Evolutionary conservation across 2,329 filamentous ascomycete species (phyloP).

Genomic region (Aspergillus floridensis): DNA sequence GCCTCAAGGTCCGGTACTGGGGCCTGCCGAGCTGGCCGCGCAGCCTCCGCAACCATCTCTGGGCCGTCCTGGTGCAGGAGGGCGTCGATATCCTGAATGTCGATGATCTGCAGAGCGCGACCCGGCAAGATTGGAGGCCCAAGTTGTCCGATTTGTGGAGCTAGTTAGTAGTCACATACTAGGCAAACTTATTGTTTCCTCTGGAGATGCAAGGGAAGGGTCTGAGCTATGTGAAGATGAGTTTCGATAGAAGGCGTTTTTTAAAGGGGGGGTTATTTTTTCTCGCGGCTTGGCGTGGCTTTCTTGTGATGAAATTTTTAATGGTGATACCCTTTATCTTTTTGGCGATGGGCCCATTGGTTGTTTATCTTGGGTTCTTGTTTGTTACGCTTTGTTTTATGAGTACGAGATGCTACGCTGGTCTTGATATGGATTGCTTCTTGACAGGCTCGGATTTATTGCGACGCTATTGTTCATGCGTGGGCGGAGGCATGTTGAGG

Average conservation of each 20-base stretch:
- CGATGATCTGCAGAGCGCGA: conserved; percentile 54
- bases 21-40: conserved; percentile 55
- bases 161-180: conserved; percentile 2
- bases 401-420: too few relatives aligned
- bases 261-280: too few relatives aligned
- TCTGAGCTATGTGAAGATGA: too few relatives aligned
- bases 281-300: too few relatives aligned
- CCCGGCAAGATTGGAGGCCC: conserved; percentile 48
- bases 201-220: too few relatives aligned
- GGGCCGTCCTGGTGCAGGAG: conserved; percentile 53
- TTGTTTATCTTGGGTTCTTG: not conserved
- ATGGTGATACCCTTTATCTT: not conserved
- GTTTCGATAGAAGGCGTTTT: too few relatives aligned
- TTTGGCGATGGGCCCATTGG: not conserved
- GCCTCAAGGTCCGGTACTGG: conserved; percentile 59
- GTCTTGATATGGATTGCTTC: too few relatives aligned
- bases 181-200: too few relatives aligned
- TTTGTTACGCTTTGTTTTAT: not conserved
- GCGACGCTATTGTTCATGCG: too few relatives aligned
- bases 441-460: too few relatives aligned
- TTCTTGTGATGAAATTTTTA: too few relatives aligned
- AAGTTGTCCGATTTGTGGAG: conserved; percentile 35
- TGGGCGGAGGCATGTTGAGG: too few relatives aligned
- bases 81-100: conserved; percentile 58
- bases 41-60: conserved; percentile 53